Conservation (phyloP, 768 basidiomycete species). For the Hypholoma fasciculare region DNA sequence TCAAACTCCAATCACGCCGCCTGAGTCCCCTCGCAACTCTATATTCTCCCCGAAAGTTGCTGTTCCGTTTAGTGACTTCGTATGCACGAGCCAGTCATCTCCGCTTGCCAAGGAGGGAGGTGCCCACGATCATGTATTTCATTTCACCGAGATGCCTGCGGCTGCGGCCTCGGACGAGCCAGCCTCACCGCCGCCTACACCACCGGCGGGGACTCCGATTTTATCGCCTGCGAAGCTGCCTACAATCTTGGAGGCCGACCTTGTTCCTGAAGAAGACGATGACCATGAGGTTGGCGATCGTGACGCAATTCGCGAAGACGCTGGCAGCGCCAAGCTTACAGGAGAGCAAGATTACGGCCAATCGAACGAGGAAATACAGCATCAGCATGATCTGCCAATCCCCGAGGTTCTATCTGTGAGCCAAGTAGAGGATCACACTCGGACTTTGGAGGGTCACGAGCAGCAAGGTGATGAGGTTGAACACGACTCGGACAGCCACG, state of each 20-base stretch:
- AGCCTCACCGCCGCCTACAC: constrained; percentile 19
- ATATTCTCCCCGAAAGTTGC: constrained; percentile 12
- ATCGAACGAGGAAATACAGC: too few species aligned
- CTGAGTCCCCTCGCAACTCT: constrained; percentile 31
- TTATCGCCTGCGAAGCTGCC: constrained; percentile 8
- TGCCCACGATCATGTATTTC: background rate
- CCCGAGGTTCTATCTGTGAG: too few species aligned
- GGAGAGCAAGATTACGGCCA: too few species aligned
- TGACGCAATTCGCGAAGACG: background rate
- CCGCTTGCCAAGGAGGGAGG: background rate
- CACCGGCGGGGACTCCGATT: constrained; percentile 13
- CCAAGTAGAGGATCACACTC: too few species aligned
- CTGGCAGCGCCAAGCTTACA: too few species aligned
- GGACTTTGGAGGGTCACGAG: too few species aligned
- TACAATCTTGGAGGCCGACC: constrained; percentile 6
- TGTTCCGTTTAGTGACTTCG: constrained; percentile 6
- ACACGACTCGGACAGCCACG: background rate
- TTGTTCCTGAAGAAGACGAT: background rate
- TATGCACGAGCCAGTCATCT: constrained; percentile 6
- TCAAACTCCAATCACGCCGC: constrained; percentile 35
- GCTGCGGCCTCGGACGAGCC: constrained; percentile 9
- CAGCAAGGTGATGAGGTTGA: background rate
- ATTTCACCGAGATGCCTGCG: background rate
- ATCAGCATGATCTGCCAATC: too few species aligned
- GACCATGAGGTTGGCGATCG: background rate